Conservation (phyloP, 2,329 filamentous ascomycete genomes). For the Aureobasidium melanogenum region DNA sequence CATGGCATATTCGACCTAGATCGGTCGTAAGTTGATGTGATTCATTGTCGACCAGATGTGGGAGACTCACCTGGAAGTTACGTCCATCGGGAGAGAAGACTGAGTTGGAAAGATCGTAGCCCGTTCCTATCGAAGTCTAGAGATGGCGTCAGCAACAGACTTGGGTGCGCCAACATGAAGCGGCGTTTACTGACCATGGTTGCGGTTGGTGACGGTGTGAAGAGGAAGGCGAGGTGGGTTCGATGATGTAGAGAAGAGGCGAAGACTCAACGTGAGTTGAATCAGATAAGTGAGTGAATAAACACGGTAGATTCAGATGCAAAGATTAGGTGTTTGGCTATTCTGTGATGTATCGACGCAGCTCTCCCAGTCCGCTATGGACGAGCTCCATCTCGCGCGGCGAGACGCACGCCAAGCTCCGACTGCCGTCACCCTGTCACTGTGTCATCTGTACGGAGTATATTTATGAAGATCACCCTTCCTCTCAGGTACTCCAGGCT, state of each 20-base stretch:
- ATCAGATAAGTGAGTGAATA: neutral
- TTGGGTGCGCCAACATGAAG: neutral
- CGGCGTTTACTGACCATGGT: slow-evolving; percentile 12
- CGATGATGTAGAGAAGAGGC: slow-evolving; percentile 33
- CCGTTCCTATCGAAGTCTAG: slow-evolving; percentile 98
- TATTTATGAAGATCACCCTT: neutral
- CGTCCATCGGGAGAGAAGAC: slow-evolving; percentile 98
- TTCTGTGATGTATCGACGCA: slow-evolving; percentile 3
- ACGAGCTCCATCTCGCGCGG: slow-evolving; percentile 3
- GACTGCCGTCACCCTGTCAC: neutral
- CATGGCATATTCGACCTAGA: slow-evolving; percentile 80
- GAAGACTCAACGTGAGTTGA: neutral
- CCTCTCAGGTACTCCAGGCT: neutral
- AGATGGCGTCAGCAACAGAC: neutral
- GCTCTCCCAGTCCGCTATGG: neutral
- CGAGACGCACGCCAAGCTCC: slow-evolving; percentile 4
- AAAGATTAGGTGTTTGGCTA: neutral
- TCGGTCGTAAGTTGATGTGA: neutral
- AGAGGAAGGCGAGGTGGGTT: slow-evolving; percentile 68
- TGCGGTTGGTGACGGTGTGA: slow-evolving; percentile 28
- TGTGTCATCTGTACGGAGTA: too few relatives aligned
- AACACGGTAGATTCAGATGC: neutral
- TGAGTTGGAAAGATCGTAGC: slow-evolving; percentile 98
- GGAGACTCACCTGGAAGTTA: slow-evolving; percentile 74
- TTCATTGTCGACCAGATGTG: neutral